phyloP scores from a whole-genome alignment of 2,329 filamentous ascomycete genomes.

The Ceratocystis huliohia region DNA sequence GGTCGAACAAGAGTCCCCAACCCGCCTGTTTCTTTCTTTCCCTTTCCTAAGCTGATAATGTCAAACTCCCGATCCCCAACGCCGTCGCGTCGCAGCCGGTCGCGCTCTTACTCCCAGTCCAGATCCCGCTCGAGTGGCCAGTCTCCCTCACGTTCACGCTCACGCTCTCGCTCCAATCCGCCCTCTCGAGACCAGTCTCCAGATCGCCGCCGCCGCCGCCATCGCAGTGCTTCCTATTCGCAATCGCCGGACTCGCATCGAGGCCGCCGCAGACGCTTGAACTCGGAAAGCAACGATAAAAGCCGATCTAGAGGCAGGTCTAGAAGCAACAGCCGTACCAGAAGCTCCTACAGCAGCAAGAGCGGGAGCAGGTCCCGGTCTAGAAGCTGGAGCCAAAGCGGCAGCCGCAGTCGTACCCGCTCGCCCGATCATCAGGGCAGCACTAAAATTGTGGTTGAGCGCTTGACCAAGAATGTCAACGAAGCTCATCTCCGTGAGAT shows the following conservation, averaged over 20 bases:
- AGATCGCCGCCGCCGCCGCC: not conserved
- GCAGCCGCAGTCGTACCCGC: slow-evolving; percentile 29
- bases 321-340: slow-evolving; percentile 18
- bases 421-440: not conserved
- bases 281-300: slow-evolving; percentile 23
- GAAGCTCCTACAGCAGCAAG: slow-evolving; percentile 20
- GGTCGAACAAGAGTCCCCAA: not conserved
- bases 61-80: slow-evolving; percentile 10
- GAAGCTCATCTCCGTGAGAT: slow-evolving; percentile 82
- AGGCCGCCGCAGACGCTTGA: not conserved
- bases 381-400: slow-evolving; percentile 25
- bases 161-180: not conserved
- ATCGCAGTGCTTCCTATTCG: not conserved
- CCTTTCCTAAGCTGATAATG: not conserved
- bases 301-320: slow-evolving; percentile 25
- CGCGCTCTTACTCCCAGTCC: slow-evolving; percentile 24
- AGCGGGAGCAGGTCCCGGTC: slow-evolving; percentile 18
- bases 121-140: slow-evolving; percentile 23
- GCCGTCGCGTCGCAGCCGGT: slow-evolving; percentile 5
- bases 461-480: slow-evolving; percentile 88
- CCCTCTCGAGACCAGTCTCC: not conserved
- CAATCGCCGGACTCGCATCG: not conserved
- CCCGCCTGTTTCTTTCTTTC: not conserved
- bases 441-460: slow-evolving; percentile 79
- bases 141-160: not conserved